Conservation (phyloP, 306 rosid species). For the Elaeagnus macrophylla region DNA sequence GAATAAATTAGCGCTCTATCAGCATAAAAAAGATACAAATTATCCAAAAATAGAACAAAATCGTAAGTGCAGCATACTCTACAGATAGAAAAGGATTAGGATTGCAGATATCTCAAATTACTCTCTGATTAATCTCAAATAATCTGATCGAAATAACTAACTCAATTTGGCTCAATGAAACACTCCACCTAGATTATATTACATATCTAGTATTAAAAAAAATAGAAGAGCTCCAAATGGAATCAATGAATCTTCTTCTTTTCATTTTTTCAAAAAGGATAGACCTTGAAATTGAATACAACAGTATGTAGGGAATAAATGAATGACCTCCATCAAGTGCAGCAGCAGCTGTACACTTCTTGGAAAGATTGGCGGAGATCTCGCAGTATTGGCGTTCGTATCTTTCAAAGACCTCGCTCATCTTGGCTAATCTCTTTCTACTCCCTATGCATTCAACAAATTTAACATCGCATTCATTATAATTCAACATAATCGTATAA, state of each 20-base stretch:
- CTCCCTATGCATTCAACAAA: not conserved
- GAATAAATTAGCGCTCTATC: too few relatives aligned
- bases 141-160: too few relatives aligned
- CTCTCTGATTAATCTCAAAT: too few relatives aligned
- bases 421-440: constrained; percentile 23
- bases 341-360: constrained; percentile 53
- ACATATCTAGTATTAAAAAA: not conserved
- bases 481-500: not conserved
- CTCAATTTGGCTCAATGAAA: too few relatives aligned
- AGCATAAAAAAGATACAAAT: too few relatives aligned
- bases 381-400: constrained; percentile 86
- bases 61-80: too few relatives aligned
- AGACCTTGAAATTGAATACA: not conserved
- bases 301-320: not conserved
- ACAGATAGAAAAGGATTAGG: too few relatives aligned
- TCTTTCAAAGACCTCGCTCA: constrained; percentile 79
- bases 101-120: too few relatives aligned
- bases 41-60: too few relatives aligned
- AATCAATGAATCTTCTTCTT: not conserved
- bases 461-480: not conserved
- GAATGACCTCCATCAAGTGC: constrained; percentile 70
- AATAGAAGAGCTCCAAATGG: not conserved
- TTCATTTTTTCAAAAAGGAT: not conserved
- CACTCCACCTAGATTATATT: too few relatives aligned
- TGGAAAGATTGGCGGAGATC: constrained; percentile 64